Evolutionary conservation across 2,329 filamentous ascomycete species (phyloP), one percentile per base, ranked within the genome.

Genomic region (Colletotrichum karsti): DNA sequence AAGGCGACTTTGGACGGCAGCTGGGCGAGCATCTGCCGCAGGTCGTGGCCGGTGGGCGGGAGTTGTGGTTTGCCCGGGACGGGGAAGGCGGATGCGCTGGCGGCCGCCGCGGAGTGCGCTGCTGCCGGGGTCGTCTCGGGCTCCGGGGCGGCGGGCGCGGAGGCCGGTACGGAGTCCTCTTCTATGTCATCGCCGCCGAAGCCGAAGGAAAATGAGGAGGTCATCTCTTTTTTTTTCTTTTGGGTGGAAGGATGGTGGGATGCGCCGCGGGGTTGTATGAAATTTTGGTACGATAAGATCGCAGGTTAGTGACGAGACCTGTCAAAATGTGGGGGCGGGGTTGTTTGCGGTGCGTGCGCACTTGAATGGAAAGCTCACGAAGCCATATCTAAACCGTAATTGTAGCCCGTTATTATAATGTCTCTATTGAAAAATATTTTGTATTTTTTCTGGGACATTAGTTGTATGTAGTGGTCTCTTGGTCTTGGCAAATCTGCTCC

Each of bases 1-100:
- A 91, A 95, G 18, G 91, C 90, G 61, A 96, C 86, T 77, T 93
- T 93, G 62, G 91, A 92, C 1, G 93, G 93, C 50, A 95, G 83
- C 63, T 79, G 79, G 3, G 82, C 78, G n/a, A 91, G 78, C 76
- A 91, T 83, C 4, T 80, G 74, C 18, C 78, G 73, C 33, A 91
- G 73, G 61, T 81, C 77, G 76, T 91, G 89, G 54, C 76, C 77
- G n/a, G 79, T 80, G 8, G 89, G 83, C 9, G 85, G 83, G 4
- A 91, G 83, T 59, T 89, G 83, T 62, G 88, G 85, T 71, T 90
- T 89, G 66, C 89, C 89, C 53, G 85, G 80, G 24, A 91, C 85
- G 5, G 89, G 89, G 72, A 91, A 91, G 15, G 89, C 89, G 30
- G 50, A 53, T 9, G 50, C n/a, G 70, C 83, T 81, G 59, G 63